Evolutionary conservation across 176 grass and related monocot species (phyloP).

Genomic region (Dactylis glomerata): DNA sequence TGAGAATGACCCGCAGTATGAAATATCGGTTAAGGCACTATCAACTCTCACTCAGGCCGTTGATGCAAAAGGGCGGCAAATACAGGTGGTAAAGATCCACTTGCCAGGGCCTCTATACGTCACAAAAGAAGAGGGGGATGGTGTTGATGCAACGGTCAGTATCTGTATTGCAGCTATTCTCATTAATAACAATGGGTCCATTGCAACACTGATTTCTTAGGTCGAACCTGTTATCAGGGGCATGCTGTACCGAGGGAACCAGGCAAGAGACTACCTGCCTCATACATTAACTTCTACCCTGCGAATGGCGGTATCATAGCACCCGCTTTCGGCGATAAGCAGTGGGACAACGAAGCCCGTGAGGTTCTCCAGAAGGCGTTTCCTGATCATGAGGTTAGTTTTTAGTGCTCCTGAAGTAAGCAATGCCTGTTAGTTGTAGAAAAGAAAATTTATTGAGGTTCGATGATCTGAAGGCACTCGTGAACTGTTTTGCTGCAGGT

Average conservation of each 20-base stretch:
- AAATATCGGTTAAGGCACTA: slow-evolving; percentile 44
- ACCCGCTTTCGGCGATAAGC: slow-evolving; percentile 43
- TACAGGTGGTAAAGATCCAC: slow-evolving; percentile 67
- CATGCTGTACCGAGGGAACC: not conserved
- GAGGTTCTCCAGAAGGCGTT: slow-evolving; percentile 17
- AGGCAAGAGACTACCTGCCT: slow-evolving; percentile 34
- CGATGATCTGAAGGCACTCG: not conserved
- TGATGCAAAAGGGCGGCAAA: slow-evolving; percentile 48
- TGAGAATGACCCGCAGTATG: slow-evolving; percentile 50
- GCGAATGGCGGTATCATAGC: slow-evolving; percentile 49
- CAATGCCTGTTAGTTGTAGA: not conserved
- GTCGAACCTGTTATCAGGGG: not conserved
- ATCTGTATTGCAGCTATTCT: not conserved
- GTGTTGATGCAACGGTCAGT: not conserved
- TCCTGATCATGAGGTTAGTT: slow-evolving; percentile 30
- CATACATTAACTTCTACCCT: slow-evolving; percentile 50
- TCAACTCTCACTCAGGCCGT: not conserved
- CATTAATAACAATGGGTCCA: not conserved
- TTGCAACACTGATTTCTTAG: not conserved
- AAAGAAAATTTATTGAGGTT: not conserved
- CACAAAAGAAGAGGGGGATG: slow-evolving; percentile 13
- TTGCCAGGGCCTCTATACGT: slow-evolving; percentile 54
- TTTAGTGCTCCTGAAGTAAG: not conserved
- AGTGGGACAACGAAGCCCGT: slow-evolving; percentile 33
- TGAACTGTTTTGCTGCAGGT: slow-evolving; percentile 42